Evolutionary conservation across 768 basidiomycete species (phyloP).

Genomic region (Leccinum imitatum): DNA sequence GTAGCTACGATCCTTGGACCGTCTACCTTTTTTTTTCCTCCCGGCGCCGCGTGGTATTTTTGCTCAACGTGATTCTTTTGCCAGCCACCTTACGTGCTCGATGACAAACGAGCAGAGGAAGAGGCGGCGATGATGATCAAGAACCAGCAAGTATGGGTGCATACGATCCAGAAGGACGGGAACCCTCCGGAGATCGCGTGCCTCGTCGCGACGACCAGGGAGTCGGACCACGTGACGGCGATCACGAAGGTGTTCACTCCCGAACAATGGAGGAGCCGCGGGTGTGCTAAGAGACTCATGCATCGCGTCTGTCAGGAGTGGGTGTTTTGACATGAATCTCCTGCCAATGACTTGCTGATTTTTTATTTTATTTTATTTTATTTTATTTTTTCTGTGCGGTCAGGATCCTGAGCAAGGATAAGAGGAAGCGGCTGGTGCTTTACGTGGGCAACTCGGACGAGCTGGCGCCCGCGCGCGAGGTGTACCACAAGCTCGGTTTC

Average conservation of each 20-base stretch:
- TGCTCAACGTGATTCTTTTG: not conserved
- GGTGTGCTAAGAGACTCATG: conserved; percentile 63
- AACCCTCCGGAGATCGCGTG: conserved; percentile 51
- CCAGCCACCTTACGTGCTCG: conserved; percentile 60
- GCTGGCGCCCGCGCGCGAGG: conserved; percentile 17
- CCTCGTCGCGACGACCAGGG: conserved; percentile 66
- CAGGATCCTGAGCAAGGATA: conserved; percentile 20
- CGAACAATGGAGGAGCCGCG: conserved; percentile 46
- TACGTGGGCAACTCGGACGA: conserved; percentile 51
- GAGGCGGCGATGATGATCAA: conserved; percentile 55
- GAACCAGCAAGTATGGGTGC: conserved; percentile 58
- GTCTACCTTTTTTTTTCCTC: not conserved
- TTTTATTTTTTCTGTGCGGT: not conserved
- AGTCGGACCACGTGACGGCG: conserved; percentile 53
- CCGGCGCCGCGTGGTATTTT: not conserved
- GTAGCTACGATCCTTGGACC: conserved; percentile 19
- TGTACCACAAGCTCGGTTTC: conserved; percentile 23
- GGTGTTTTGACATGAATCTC: conserved; percentile 20
- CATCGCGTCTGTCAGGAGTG: conserved; percentile 56
- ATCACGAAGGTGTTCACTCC: conserved; percentile 76
- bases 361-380: not conserved
- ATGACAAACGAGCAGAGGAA: conserved; percentile 36
- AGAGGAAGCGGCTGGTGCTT: conserved; percentile 44
- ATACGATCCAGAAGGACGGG: conserved; percentile 35
- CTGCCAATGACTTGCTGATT: not conserved